These are phyloP conservation scores for Xylaria sp. DNA, from an alignment of 2,329 filamentous ascomycete species.

Conservation along the genomic window DNA sequence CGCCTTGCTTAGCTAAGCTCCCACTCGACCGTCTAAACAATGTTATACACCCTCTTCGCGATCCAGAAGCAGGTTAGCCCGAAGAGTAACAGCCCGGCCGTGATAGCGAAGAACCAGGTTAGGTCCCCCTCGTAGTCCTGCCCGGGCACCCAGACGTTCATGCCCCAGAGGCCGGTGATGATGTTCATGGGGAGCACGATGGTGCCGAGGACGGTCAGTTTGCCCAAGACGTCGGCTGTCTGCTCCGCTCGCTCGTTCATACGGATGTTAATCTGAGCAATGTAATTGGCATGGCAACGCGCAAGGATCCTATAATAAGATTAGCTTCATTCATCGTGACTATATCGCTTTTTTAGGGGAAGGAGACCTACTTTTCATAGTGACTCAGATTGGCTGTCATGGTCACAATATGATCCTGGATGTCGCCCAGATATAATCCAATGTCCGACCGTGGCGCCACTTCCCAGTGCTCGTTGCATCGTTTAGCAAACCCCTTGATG, in stretches of 20 bases:
- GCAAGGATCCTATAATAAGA: conserved; percentile 76
- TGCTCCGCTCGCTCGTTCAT: conserved; percentile 99
- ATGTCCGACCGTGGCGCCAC: conserved; percentile 95
- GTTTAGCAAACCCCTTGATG: conserved; percentile 98
- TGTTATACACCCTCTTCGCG: conserved; percentile 85
- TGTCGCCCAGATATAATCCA: conserved; percentile 96
- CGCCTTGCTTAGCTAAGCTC: background rate
- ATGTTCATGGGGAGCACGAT: conserved; percentile 99
- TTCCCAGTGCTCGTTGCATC: conserved; percentile 98
- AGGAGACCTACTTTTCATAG: conserved; percentile 83
- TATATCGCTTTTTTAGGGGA: background rate
- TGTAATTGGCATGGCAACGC: conserved; percentile 93
- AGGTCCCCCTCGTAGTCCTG: conserved; percentile 83
- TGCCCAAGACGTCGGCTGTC: conserved; percentile 93
- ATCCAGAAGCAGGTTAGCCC: conserved; percentile 82
- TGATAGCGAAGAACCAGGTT: conserved; percentile 79
- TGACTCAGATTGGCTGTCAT: conserved; percentile 97
- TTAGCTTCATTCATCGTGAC: conserved; percentile 19
- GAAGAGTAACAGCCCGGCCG: conserved; percentile 80
- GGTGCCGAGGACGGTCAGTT: conserved; percentile 93
- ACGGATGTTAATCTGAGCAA: conserved; percentile 98
- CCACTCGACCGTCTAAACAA: conserved; percentile 51
- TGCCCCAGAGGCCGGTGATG: conserved; percentile 97
- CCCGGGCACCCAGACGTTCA: conserved; percentile 97
- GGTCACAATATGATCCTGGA: conserved; percentile 98